Conservation (phyloP, 768 basidiomycete species). For the Coprinellus micaceus region DNA sequence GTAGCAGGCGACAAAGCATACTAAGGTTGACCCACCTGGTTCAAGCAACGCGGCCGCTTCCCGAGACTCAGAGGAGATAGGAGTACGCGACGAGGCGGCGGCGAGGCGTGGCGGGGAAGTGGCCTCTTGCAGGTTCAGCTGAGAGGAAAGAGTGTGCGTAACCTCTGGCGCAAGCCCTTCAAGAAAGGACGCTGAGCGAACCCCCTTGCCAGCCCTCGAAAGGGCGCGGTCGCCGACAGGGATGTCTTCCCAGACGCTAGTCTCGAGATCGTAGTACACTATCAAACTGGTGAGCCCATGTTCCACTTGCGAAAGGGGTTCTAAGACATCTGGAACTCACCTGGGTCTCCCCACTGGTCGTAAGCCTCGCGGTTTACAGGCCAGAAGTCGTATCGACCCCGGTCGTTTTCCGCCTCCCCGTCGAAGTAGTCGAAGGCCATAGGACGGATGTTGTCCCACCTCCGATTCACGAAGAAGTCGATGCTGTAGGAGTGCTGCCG, state of each 20-base stretch:
- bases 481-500: not conserved
- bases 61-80: no score
- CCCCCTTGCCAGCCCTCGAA: no score
- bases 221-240: not conserved
- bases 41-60: no score
- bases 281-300: not conserved
- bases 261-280: not conserved
- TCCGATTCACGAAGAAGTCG: slow-evolving; percentile 3
- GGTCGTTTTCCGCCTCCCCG: not conserved
- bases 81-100: no score
- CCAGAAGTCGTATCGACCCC: not conserved
- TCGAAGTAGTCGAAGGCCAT: not conserved
- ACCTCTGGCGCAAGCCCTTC: no score
- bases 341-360: not conserved
- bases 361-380: not conserved
- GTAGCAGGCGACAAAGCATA: no score
- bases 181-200: no score
- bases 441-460: not conserved
- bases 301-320: not conserved
- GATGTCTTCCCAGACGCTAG: not conserved
- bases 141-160: no score
- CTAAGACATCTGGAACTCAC: not conserved
- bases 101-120: no score
- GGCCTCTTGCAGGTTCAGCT: no score
- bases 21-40: no score